Base-by-base conservation (phyloP, 768 basidiomycete species). In the Amanita pallidorosea region DNA sequence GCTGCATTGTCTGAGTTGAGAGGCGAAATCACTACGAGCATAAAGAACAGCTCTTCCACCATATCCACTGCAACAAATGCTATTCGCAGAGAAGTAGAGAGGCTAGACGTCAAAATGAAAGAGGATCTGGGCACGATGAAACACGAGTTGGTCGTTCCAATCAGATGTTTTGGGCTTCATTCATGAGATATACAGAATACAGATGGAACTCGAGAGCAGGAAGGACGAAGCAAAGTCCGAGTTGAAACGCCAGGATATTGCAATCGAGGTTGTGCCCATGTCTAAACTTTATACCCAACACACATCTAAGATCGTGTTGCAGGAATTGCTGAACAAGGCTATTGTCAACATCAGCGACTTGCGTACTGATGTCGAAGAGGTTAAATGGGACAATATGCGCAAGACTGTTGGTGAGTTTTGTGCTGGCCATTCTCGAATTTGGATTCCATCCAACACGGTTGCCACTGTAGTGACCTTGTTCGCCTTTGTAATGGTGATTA, bases 131-230 rank as follows among this genome's bases (percentile, higher is more conserved):
- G 77, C 13, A 85, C 78, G 41, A 72, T 99, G 57, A 92, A 88
- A 66, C 94, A 97, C 60, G 94, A 98, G 93, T 95, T 57, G 50
- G 85, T 79, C n/a, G 42, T 38, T 35, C 29, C 20, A 20, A 40
- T 36, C 53, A 33, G n/a, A 37, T 48, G 40, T 35, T 36, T 25
- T 50, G 46, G 40, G 23, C 6, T 15, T 18, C 48, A 52, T 43
- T 57, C 41, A 53, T 47, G 35, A 13, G 25, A 12, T 46, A 40
- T 45, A n/a, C 38, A 96, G 93, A 60, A 89, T 94, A 46, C 93
- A 97, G 65, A 92, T 98, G 83, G 96, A 99, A 51, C 74, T 97
- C 53, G 91, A 95, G 60, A 92, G 83, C 55, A 76, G 95, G 52
- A 97, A 93, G 71, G 90, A 86, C 56, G 96, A 98, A 63, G 79